These are phyloP conservation scores for Russula compacta DNA, from an alignment of 768 basidiomycete species.

Conservation along the genomic window DNA sequence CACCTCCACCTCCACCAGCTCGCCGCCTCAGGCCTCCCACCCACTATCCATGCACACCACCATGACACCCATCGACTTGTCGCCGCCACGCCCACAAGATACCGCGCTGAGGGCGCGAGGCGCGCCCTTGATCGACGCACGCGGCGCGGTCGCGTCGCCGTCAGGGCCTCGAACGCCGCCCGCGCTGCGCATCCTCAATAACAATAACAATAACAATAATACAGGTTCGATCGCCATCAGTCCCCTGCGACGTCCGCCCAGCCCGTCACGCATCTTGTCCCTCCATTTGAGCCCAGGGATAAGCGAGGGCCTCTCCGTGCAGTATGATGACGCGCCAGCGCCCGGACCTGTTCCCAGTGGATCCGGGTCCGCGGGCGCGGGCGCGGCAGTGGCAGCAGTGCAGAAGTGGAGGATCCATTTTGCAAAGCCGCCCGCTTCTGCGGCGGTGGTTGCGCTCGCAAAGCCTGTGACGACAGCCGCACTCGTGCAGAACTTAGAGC, in stretches of 20 bases:
- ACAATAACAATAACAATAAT: too few relatives aligned
- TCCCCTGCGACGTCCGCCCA: not conserved
- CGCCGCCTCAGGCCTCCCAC: not conserved
- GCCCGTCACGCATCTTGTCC: not conserved
- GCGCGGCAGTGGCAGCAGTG: not conserved
- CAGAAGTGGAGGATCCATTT: constrained; percentile 37
- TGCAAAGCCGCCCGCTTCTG: constrained; percentile 30
- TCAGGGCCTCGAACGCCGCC: not conserved
- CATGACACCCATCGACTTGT: not conserved
- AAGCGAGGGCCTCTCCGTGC: constrained; percentile 16
- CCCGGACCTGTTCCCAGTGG: not conserved
- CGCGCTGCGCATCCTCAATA: not conserved
- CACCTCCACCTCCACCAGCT: not conserved
- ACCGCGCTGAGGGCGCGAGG: not conserved
- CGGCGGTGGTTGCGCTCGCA: constrained; percentile 22
- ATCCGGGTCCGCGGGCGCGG: constrained; percentile 5
- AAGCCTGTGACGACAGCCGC: constrained; percentile 27
- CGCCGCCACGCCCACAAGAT: not conserved
- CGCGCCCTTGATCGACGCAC: constrained; percentile 2
- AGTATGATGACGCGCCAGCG: constrained; percentile 4
- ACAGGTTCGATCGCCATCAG: not conserved
- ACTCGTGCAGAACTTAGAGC: constrained; percentile 25
- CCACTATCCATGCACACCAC: not conserved
- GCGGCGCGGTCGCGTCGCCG: not conserved
- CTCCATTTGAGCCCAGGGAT: constrained; percentile 9